A percentile compares a stretch with the other conserved stretches of the same genome.
phyloP scores from a whole-genome alignment of 257 asterid genomes.

The Sherardia arvensis region DNA sequence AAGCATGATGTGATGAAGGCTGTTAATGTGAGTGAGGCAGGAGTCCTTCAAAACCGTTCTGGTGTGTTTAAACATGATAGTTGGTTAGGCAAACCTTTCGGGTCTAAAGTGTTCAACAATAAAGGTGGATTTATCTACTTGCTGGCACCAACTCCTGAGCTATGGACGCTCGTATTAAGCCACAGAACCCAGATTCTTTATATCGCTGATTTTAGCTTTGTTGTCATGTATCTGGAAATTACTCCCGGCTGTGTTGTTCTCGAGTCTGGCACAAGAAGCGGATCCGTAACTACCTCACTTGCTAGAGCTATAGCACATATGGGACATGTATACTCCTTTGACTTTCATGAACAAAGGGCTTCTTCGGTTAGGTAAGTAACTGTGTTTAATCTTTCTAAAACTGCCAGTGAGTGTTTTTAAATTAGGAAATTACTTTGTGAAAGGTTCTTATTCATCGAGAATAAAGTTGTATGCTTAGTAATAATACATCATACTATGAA shows the following conservation, averaged over 20 bases:
- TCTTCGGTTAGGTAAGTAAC: slow-evolving; percentile 68
- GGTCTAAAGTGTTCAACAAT: slow-evolving; percentile 70
- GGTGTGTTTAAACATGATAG: slow-evolving; percentile 82
- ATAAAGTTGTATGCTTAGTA: neutral
- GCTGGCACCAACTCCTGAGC: slow-evolving; percentile 91
- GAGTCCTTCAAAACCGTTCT: slow-evolving; percentile 72
- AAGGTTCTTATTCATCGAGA: neutral
- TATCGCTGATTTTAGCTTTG: slow-evolving; percentile 90
- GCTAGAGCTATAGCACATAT: slow-evolving; percentile 81
- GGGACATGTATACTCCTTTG: slow-evolving; percentile 85
- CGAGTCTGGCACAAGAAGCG: slow-evolving; percentile 98
- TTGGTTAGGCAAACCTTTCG: slow-evolving; percentile 88
- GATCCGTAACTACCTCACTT: slow-evolving; percentile 79
- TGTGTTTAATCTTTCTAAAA: neutral
- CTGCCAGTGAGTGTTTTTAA: neutral
- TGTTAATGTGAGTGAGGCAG: slow-evolving; percentile 47
- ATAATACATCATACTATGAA: too few relatives aligned
- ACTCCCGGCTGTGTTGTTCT: slow-evolving; percentile 90
- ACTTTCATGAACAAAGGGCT: slow-evolving; percentile 96
- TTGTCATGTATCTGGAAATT: slow-evolving; percentile 75
- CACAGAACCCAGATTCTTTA: slow-evolving; percentile 96
- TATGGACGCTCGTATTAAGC: slow-evolving; percentile 91
- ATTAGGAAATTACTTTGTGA: neutral
- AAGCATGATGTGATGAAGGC: slow-evolving; percentile 77
- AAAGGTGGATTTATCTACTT: slow-evolving; percentile 77